phyloP scores from a whole-genome alignment of 2,329 filamentous ascomycete genomes.

The Fusarium mundagurra region DNA sequence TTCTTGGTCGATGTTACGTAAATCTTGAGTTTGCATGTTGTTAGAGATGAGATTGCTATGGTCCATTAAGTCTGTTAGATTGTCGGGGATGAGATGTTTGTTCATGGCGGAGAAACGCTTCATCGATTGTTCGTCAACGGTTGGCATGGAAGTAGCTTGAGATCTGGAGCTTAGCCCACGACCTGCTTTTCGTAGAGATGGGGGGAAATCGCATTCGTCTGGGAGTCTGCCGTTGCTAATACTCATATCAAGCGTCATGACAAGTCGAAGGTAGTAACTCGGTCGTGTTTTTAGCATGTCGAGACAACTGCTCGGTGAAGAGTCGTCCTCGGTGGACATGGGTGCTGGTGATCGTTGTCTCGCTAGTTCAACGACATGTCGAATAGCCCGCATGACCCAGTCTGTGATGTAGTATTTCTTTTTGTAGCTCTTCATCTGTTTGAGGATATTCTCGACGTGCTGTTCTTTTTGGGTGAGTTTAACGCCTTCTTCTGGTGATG shows the following conservation, averaged over 20 bases:
- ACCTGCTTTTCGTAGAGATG: conserved; percentile 13
- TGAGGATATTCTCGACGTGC: conserved; percentile 32
- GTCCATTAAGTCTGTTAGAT: neutral
- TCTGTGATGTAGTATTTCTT: conserved; percentile 39
- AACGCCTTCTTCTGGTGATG: neutral
- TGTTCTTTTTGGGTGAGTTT: conserved; percentile 26
- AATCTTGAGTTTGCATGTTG: neutral
- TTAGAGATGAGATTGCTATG: fast-evolving
- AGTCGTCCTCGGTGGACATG: neutral
- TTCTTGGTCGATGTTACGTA: neutral
- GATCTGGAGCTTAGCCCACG: neutral
- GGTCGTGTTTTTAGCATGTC: conserved; percentile 35
- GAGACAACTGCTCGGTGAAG: conserved; percentile 13
- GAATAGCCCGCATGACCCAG: conserved; percentile 36
- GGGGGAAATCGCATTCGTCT: conserved; percentile 39
- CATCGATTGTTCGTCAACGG: neutral
- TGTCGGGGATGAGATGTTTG: neutral
- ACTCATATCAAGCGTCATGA: conserved; percentile 39
- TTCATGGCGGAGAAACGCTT: conserved; percentile 6
- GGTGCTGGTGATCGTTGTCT: conserved; percentile 12
- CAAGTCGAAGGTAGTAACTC: conserved; percentile 31
- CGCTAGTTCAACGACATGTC: conserved; percentile 33
- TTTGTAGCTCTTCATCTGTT: conserved; percentile 37
- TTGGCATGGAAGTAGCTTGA: neutral
- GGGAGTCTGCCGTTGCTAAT: conserved; percentile 39